Conservation (phyloP, 2,329 filamentous ascomycete genomes). For the Sporothrix humicola region DNA sequence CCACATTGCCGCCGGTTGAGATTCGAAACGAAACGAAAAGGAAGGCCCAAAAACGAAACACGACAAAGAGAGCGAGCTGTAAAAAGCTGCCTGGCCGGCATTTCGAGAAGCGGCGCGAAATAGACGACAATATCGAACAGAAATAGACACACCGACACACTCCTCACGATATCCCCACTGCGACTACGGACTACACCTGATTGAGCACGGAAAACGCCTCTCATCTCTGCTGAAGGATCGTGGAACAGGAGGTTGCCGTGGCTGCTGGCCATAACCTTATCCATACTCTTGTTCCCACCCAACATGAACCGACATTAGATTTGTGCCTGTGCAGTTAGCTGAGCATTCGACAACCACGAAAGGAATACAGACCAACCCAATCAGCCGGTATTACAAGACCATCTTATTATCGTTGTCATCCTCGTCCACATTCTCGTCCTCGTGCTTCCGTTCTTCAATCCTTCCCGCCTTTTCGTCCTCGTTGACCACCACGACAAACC, state of each 20-base stretch:
- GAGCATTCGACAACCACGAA: not conserved
- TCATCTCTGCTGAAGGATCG: not conserved
- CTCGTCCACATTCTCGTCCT: not conserved
- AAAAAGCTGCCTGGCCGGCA: too few species aligned
- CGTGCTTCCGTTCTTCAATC: not conserved
- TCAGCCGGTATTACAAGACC: not conserved
- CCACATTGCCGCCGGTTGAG: too few species aligned
- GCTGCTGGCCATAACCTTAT: not conserved
- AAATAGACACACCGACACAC: not conserved
- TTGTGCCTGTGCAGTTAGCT: not conserved
- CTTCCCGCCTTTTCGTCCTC: not conserved
- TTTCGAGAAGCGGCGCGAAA: too few species aligned
- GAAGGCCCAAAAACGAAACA: too few species aligned
- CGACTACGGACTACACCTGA: not conserved
- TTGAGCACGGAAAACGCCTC: not conserved
- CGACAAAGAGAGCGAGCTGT: too few species aligned
- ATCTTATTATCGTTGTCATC: too few species aligned
- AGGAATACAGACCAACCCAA: not conserved
- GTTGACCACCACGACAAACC: not conserved
- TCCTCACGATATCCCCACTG: not conserved
- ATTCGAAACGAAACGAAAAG: too few species aligned
- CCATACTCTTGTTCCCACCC: not conserved
- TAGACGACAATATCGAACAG: too few species aligned
- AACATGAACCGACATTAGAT: too few species aligned
- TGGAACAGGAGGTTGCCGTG: not conserved